These are phyloP conservation scores for Tolypocladium tropicale DNA, from an alignment of 2,329 filamentous ascomycete species.

Conservation along the genomic window DNA sequence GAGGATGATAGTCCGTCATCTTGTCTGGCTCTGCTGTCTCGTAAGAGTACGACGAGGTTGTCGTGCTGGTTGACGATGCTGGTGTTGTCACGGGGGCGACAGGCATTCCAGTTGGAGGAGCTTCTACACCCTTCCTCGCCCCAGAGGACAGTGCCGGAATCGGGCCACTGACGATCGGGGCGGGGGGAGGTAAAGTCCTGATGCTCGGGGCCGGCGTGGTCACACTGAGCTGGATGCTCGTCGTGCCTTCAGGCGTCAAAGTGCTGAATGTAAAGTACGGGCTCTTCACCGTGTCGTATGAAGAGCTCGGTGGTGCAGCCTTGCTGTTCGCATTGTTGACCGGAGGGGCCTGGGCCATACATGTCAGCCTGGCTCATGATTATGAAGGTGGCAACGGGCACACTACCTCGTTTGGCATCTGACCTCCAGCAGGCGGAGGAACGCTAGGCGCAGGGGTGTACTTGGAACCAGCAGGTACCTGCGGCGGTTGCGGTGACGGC, in stretches of 20 bases:
- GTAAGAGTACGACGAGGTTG: not conserved
- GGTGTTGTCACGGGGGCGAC: not conserved
- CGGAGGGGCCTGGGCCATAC: not conserved
- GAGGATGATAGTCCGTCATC: not conserved
- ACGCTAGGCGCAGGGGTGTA: not conserved
- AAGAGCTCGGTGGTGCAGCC: not conserved
- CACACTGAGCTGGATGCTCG: not conserved
- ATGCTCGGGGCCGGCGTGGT: not conserved
- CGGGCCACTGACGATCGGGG: not conserved
- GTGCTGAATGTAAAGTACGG: not conserved
- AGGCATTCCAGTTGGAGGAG: not conserved
- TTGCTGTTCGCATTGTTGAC: not conserved
- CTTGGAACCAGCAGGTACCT: not conserved
- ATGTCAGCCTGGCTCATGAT: not conserved
- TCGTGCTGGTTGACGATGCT: not conserved
- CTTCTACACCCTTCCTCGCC: constrained; percentile 3
- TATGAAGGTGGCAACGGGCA: too few species aligned
- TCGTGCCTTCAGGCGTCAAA: not conserved
- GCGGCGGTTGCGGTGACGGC: not conserved
- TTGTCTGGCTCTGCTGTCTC: not conserved
- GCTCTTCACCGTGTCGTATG: not conserved
- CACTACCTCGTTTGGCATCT: not conserved
- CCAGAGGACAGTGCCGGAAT: constrained; percentile 1
- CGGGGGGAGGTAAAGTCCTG: not conserved
- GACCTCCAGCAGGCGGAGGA: not conserved